Percentiles rank a stretch among this genome's conserved stretches.
Evolutionary conservation across 2,329 filamentous ascomycete genomes (phyloP).

Genomic region (Aureobasidium sp.): DNA sequence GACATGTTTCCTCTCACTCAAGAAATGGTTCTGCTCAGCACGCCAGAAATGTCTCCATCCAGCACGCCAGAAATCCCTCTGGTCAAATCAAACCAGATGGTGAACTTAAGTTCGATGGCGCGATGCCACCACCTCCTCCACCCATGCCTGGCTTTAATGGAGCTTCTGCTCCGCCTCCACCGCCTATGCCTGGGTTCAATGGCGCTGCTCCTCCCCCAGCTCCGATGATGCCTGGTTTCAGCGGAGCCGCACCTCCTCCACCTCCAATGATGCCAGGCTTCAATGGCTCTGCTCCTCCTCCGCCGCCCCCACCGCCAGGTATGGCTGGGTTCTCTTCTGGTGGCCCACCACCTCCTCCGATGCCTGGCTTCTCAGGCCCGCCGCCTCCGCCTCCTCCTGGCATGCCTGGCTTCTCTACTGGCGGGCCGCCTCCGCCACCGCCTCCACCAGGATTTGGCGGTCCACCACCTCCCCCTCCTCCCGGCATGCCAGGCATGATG

Average conservation of each 20-base stretch:
- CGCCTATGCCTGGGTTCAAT: constrained; percentile 21
- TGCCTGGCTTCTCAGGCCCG: constrained; percentile 42
- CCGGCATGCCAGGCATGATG: constrained; percentile 42
- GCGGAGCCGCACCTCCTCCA: constrained; percentile 32
- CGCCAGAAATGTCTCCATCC: too few species aligned
- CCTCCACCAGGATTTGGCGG: constrained; percentile 33
- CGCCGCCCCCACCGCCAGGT: constrained; percentile 34
- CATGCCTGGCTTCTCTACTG: constrained; percentile 37
- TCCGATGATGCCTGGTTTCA: constrained; percentile 36
- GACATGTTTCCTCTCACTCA: background rate
- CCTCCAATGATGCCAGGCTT: constrained; percentile 38
- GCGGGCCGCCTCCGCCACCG: constrained; percentile 29
- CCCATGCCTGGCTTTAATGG: constrained; percentile 20
- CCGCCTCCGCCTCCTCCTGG: constrained; percentile 46
- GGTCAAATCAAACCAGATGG: background rate
- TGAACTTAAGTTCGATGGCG: constrained; percentile 28
- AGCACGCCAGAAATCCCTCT: background rate
- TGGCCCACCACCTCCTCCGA: constrained; percentile 35
- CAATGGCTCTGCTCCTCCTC: constrained; percentile 26
- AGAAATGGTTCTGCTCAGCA: background rate
- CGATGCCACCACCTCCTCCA: constrained; percentile 18
- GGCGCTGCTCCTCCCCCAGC: constrained; percentile 39
- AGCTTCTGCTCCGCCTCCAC: constrained; percentile 35
- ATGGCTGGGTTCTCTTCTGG: constrained; percentile 38
- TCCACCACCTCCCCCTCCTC: constrained; percentile 35